Conservation (phyloP, 176 grass and related monocot species). For the Paspalum notatum region DNA sequence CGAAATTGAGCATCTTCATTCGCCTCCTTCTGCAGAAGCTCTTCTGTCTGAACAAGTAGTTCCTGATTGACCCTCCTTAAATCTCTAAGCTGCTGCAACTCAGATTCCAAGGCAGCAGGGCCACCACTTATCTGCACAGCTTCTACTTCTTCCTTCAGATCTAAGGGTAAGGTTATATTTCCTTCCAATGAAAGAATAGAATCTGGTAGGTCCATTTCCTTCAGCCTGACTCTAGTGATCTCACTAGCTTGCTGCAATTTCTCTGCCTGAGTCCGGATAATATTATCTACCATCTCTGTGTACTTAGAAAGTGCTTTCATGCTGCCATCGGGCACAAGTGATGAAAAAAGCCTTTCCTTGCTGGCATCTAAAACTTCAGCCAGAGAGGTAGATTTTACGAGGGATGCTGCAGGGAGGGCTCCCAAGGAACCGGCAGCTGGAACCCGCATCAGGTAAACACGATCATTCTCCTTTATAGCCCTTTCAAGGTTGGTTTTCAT, state of each 20-base stretch:
- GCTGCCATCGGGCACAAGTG: slow-evolving; percentile 90
- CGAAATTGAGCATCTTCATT: slow-evolving; percentile 92
- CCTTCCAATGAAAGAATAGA: slow-evolving; percentile 96
- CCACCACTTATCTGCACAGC: slow-evolving; percentile 98
- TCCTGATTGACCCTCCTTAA: slow-evolving; percentile 98
- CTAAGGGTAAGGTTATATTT: slow-evolving; percentile 78
- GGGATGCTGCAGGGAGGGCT: slow-evolving; percentile 71
- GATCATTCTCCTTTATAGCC: slow-evolving; percentile 91
- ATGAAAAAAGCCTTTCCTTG: slow-evolving; percentile 91
- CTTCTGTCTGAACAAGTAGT: slow-evolving; percentile 88
- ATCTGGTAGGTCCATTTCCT: slow-evolving; percentile 99
- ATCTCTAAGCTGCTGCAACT: slow-evolving; percentile 95
- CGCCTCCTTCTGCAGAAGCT: slow-evolving; percentile 92
- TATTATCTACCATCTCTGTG: slow-evolving; percentile 96
- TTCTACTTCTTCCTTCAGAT: slow-evolving; percentile 90
- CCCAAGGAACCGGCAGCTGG: slow-evolving; percentile 78
- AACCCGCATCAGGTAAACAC: slow-evolving; percentile 97
- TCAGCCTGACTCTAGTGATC: slow-evolving; percentile 89
- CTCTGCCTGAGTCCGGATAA: slow-evolving; percentile 92
- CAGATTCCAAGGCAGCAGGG: slow-evolving; percentile 77
- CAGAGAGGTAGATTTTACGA: slow-evolving; percentile 78
- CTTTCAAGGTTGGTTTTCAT: slow-evolving; percentile 94
- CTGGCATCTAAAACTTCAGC: slow-evolving; percentile 90
- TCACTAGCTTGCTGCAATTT: slow-evolving; percentile 99
- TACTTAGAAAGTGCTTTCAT: slow-evolving; percentile 98